Base-by-base conservation (phyloP, 75 land plant genomes). In the Larix kaempferi region DNA sequence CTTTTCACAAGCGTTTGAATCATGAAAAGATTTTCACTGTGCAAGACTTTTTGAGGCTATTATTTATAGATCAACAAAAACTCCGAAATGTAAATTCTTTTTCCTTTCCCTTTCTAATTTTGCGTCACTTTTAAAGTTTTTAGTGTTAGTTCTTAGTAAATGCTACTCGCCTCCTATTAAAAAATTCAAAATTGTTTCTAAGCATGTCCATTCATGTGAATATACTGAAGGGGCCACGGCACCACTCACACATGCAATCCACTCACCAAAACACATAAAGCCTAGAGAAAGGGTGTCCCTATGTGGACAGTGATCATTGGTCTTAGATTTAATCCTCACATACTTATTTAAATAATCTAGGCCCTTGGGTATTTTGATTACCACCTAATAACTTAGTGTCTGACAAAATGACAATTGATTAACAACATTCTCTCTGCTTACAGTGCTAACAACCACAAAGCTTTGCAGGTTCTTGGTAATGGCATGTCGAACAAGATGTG, bases 401-500 rank as follows among this genome's bases (percentile, higher is more conserved):
- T 62, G 65, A 25, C 1, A 62, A 62, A 62, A 26, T 39, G 23
- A 10, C 44, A 39, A 21, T 67, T 67, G 39, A 21, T 39, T 2
- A 21, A 69, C 8, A 49, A 39, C n/a, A 19, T 41, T 41, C 23
- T 6, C 6, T 41, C 73, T 69, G 52, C 41, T 69, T 69, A 69
- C n/a, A 41, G 39, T 14, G 10, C 74, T 56, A 16, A 74, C 76
- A 61, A 75, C n/a, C 62, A 59, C 12, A 62, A 16, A 75, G 27
- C 33, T 65, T 49, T 75, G 76, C 80, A 92, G 92, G 88, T 92
- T 35, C 80, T 90, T 61, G 91, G 94, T 33, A 76, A 77, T 33
- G 94, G 92, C 57, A 90, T 92, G 92, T 90, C 92, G 19, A 77
- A 88, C 56, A 91, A 88, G 62, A 91, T 90, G 89, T 91, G 91